Percentiles rank a stretch among this genome's conserved stretches.
phyloP scores from a whole-genome alignment of 164 flowering plant genomes.

The Buxus sempervirens region DNA sequence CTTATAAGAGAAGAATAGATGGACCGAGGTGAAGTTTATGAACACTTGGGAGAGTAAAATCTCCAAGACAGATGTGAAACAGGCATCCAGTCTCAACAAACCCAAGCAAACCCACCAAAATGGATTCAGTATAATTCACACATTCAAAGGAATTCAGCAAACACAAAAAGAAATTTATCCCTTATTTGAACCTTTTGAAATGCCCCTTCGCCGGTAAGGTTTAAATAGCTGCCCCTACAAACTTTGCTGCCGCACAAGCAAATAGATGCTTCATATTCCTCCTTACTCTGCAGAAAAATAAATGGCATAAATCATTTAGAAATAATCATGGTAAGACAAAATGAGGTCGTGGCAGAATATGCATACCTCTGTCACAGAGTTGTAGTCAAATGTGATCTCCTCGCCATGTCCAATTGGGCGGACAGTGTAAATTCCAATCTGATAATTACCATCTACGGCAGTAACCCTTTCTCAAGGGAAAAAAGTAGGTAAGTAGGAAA shows the following conservation, averaged over 20 bases:
- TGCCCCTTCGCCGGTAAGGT: conserved; percentile 95
- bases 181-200: conserved; percentile 65
- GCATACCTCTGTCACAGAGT: conserved; percentile 97
- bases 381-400: conserved; percentile 97
- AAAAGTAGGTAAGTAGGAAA: conserved; percentile 1
- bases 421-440: conserved; percentile 88
- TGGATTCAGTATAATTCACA: too few relatives aligned
- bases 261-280: conserved; percentile 96
- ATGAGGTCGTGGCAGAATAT: conserved; percentile 1
- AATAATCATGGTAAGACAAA: neutral
- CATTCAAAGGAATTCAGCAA: too few relatives aligned
- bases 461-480: conserved; percentile 66
- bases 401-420: conserved; percentile 82
- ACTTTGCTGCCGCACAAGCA: conserved; percentile 98
- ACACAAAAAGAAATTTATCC: neutral
- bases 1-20: neutral
- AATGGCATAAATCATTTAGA: conserved; percentile 1
- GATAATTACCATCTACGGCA: conserved; percentile 96
- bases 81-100: neutral
- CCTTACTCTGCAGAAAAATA: conserved; percentile 75
- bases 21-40: too few relatives aligned
- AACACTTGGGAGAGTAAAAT: too few relatives aligned
- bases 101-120: neutral
- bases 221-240: conserved; percentile 97
- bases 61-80: neutral